Base-by-base conservation (phyloP, 1,284 basidiomycete species). In the Sanguinoderma infundibulare region DNA sequence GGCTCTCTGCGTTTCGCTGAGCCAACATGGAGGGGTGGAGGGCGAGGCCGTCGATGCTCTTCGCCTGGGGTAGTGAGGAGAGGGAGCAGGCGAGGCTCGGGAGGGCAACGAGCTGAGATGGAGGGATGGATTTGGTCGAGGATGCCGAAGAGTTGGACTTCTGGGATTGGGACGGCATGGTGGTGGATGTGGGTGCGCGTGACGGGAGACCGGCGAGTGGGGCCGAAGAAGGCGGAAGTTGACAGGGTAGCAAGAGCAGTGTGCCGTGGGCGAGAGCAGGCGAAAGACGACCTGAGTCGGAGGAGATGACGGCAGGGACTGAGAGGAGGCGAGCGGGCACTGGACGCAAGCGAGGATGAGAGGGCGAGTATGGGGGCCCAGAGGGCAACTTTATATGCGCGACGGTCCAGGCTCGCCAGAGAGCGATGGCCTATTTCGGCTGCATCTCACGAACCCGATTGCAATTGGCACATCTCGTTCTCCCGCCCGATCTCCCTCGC, bases 21-120 rank as follows among this genome's bases (percentile, higher is more conserved):
- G 85, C 83, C 65, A 88, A 87, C 85, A 87, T 89, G 70, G 81
- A 82, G 1, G 73, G 85, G 74, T 92, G 90, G 1, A 92, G 75
- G 0, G 84, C 76, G 32, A 92, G 80, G 66, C 79, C 81, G 66
- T 84, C 81, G 55, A 92, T 78, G 76, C 81, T 87, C 68, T 84
- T 89, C 2, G 89, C 90, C 66, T 88, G 83, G 0, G 89, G 89
- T 26, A 92, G 81, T 0, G 83, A 79, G 51, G 87, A 85, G 59
- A 92, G 83, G 1, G 84, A 82, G 52, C 79, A 84, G 15, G 90
- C 86, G 53, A 92, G 78, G 67, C 85, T 87, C 17, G 90, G 90
- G 67, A 90, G 85, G 9, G 90, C 79, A 74, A 90, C 79, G 68
- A 91, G 79, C 57, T 79, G 83, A 70, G 83, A 80, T 42, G 70